Evolutionary conservation across 257 asterid genomes (phyloP), one percentile per base, ranked within the genome.

Genomic region (Salvia rosmarinus): DNA sequence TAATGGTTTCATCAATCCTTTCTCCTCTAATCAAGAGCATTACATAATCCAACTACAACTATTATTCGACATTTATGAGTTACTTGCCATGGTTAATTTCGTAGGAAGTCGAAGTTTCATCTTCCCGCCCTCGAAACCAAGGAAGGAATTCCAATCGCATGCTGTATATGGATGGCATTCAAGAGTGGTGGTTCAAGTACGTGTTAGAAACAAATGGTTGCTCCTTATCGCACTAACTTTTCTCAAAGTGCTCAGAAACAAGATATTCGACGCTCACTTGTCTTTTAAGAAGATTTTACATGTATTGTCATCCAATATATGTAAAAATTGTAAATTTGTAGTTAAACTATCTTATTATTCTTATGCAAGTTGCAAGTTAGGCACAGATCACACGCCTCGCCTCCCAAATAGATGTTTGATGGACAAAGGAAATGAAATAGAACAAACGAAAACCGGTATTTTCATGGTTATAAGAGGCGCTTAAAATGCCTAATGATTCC

Each of bases 41-140:
- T 44, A 42, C 47, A 3, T 10, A 9, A 42, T 42, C 47, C 14
- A 42, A 42, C 12, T n/a, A 6, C 8, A n/a, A 25, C 30, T 47
- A 10, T 47, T 47, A 10, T 47, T 47, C 16, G 54, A 47, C 20
- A 47, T 47, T 13, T 14, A 4, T 47, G 54, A 47, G 54, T n/a
- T 47, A 54, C 37, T 34, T 42, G 17, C 20, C 6, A 9, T n/a
- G 46, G 12, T 64, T 63, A 25, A 47, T 69, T 72, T 61, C 81
- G 83, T 46, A 66, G 88, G 81, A 25, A 42, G 85, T 85, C 0
- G 90, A n/a, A 86, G 83, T 3, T 64, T 8, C 82, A 83, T 78
- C 86, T 86, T 19, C n/a, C 90, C 90, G 4, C 44, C 1, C 86
- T 85, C n/a, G 90, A 81, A 9, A 1, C 82, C 62, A 86, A 86